Evolutionary conservation across 2,329 filamentous ascomycete genomes (phyloP).

Genomic region (Zasmidium citrigriseum): DNA sequence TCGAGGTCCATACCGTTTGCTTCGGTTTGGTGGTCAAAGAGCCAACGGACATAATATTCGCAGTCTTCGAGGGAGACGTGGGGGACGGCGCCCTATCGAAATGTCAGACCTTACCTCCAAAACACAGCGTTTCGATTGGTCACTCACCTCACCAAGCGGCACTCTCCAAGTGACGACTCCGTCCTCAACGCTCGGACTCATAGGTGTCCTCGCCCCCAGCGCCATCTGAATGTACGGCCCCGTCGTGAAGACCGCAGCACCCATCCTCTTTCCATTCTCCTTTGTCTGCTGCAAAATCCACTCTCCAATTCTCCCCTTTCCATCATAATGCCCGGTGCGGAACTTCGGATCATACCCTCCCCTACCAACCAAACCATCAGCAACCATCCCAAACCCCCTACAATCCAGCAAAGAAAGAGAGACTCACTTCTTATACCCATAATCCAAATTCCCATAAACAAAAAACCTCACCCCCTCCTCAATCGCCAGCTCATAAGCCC

Average conservation of each 20-base stretch:
- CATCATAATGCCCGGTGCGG: slow-evolving; percentile 52
- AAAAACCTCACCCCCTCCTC: slow-evolving; percentile 44
- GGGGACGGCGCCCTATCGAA: slow-evolving; percentile 24
- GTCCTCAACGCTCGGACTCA: slow-evolving; percentile 28
- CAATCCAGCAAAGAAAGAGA: neutral
- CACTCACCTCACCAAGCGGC: slow-evolving; percentile 22
- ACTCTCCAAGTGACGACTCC: slow-evolving; percentile 28
- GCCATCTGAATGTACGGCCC: slow-evolving; percentile 37
- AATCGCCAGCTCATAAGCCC: slow-evolving; percentile 40
- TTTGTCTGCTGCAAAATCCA: slow-evolving; percentile 29
- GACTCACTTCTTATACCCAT: slow-evolving; percentile 45
- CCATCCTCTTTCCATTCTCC: slow-evolving; percentile 27
- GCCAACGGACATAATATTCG: slow-evolving; percentile 31
- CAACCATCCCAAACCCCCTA: neutral
- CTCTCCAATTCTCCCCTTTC: slow-evolving; percentile 39
- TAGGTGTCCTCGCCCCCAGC: slow-evolving; percentile 19
- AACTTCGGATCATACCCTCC: slow-evolving; percentile 49
- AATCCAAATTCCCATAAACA: slow-evolving; percentile 54
- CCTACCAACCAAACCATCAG: slow-evolving; percentile 3
- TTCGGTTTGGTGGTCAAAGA: slow-evolving; percentile 30
- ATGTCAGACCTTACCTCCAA: neutral
- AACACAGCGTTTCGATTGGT: neutral
- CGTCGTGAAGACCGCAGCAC: slow-evolving; percentile 33
- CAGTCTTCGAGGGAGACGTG: slow-evolving; percentile 34
- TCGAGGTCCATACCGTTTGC: slow-evolving; percentile 31